Conservation (phyloP, 805 yeast genomes). For the Yamadazyma philogaea region DNA sequence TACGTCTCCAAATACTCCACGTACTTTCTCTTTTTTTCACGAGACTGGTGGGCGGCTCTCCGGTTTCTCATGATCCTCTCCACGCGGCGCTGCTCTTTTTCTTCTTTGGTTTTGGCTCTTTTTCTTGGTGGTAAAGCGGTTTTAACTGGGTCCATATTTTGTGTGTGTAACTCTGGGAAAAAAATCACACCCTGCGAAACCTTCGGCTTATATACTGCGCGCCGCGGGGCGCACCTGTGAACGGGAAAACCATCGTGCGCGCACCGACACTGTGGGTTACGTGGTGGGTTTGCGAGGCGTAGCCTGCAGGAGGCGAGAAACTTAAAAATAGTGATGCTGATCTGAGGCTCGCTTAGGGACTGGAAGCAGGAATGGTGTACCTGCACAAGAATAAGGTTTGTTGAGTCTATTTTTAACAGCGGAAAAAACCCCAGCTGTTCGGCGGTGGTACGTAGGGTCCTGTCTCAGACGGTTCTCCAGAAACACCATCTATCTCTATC, state of each 20-base stretch:
- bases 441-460: too few relatives aligned
- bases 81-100: conserved; percentile 92
- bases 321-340: too few relatives aligned
- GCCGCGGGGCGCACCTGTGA: background rate
- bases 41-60: conserved; percentile 95
- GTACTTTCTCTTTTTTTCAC: conserved; percentile 93
- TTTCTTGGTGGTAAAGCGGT: conserved; percentile 84
- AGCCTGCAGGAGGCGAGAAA: background rate
- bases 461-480: too few relatives aligned
- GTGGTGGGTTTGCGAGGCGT: background rate
- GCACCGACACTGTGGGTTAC: background rate
- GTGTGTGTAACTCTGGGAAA: conserved; percentile 5
- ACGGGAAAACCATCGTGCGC: background rate
- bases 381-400: too few relatives aligned
- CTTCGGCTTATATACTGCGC: conserved; percentile 3
- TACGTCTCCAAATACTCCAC: conserved; percentile 77
- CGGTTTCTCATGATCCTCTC: conserved; percentile 92
- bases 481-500: too few relatives aligned
- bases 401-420: too few relatives aligned
- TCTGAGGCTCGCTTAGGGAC: too few relatives aligned
- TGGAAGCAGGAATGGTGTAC: too few relatives aligned
- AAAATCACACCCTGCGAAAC: background rate
- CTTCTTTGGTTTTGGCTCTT: conserved; percentile 94
- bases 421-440: too few relatives aligned
- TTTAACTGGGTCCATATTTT: conserved; percentile 21